Percentiles rank a stretch among this genome's conserved stretches.
phyloP scores from a whole-genome alignment of 495 filamentous ascomycete species.

The Penicillium taxi region DNA sequence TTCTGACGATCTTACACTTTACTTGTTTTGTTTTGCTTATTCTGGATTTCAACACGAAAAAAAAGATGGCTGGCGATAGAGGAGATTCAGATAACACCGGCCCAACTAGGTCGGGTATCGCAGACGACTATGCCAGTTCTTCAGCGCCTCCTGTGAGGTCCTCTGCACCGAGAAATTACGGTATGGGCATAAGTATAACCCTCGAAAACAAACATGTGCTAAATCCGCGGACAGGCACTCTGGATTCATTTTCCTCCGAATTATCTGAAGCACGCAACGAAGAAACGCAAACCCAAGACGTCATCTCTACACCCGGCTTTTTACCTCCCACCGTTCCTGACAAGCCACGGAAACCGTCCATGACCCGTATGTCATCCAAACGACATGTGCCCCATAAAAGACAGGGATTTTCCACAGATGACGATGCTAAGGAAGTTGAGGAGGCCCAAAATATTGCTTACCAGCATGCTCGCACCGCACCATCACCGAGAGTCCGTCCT shows the following conservation, averaged over 20 bases:
- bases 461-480: conserved; percentile 24
- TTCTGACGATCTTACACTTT: no score
- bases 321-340: conserved; percentile 52
- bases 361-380: conserved; percentile 66
- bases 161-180: conserved; percentile 29
- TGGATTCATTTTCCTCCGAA: conserved; percentile 24
- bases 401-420: conserved; percentile 89
- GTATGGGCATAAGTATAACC: conserved; percentile 14
- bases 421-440: conserved; percentile 79
- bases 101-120: conserved; percentile 6
- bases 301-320: conserved; percentile 19
- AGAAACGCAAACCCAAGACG: conserved; percentile 30
- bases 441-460: conserved; percentile 38
- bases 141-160: conserved; percentile 9
- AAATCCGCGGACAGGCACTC: conserved; percentile 25
- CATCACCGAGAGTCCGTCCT: conserved; percentile 34
- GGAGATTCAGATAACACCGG: conserved; percentile 9
- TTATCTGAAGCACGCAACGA: conserved; percentile 21
- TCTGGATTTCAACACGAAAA: conserved; percentile 3
- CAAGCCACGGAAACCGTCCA: conserved; percentile 61
- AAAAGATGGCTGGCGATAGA: conserved; percentile 20
- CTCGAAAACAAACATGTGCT: conserved; percentile 15
- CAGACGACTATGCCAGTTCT: conserved; percentile 6
- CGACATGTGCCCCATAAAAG: conserved; percentile 66
- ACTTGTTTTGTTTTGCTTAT: conserved; percentile 2